Evolutionary conservation across 208 protist species (phyloP), one percentile per base, ranked within the genome.

Genomic region (Crithidia expoeki): DNA sequence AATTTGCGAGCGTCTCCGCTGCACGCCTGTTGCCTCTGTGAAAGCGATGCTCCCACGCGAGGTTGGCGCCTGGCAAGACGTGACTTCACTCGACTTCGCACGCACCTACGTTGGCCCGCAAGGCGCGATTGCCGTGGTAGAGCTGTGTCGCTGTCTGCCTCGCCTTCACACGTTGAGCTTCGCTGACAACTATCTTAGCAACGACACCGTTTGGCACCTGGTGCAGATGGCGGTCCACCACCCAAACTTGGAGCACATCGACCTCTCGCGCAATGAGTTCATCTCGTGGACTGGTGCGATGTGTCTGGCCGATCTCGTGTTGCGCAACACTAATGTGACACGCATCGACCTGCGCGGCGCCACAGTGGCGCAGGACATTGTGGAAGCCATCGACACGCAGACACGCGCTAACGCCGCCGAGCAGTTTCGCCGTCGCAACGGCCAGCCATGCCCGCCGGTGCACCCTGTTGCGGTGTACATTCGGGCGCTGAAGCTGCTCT

Each of bases 241-340:
- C 61, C 86, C 85, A 2, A 28, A 64, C 3, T 74, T 96, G 12
- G 76, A 82, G 63, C 62, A 59, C 25, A 62, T 96, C 25, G 86
- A 94, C 42, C 72, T 94, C 19, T 81, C 81, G 14, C 33, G 55
- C 17, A 96, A 96, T 67, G 67, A 79, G 46, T 79, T 68, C 60
- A 80, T 96, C 16, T 93, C 90, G 23, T 96, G 90, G 88, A 92
- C 71, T 1, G 88, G 86, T 11, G 90, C 84, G 33, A 93, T 90
- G 78, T 93, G 82, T 62, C 40, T 96, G 14, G 65, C 71, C 12
- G 79, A 90, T 68, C 36, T 88, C 25, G 73, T 85, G 27, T n/a
- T 77, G 62, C 51, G 57, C 44, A 94, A 92, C 64, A 49, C 36
- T 2, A 80, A 72, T 56, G 76, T 96, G 34, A 89, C 80, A 16